Base-by-base conservation (phyloP, 192 early-diverging fungal genomes). In the Gaertneriomyces sp. region DNA sequence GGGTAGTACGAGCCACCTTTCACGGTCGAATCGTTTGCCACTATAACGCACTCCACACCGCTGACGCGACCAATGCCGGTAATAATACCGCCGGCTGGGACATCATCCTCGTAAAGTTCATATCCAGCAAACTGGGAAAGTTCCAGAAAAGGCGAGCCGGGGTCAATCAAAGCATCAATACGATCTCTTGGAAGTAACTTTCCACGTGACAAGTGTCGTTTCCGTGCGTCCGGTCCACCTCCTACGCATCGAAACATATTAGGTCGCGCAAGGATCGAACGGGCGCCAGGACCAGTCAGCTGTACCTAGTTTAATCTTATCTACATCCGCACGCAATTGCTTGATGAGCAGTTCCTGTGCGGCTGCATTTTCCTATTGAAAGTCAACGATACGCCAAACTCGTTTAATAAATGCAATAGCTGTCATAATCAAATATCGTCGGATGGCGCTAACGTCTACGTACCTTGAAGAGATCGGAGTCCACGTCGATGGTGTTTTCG, bases 1-100 rank as follows among this genome's bases (percentile, higher is more conserved):
- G 96, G 96, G 67, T 93, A 98, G 79, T 98, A 98, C 47, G 93
- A 90, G 59, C 96, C 96, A 69, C 96, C 96, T 79, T 98, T 98
- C 58, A 98, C 96, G 1, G 96, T 98, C 3, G 93, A 89, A 74
- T 98, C 79, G 76, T 98, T 98, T 14, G 96, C 94, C 19, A 98
- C 91, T 56, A 98, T 87, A 84, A 98, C 89, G 78, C 96, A 96
- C 76, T 95, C 92, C 20, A 92, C 82, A 17, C 93, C 94, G 76
- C 82, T 86, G 25, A 98, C 87, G 10, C 93, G 82, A 38, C 96
- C 96, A 73, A 98, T 92, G 45, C 96, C 96, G n/a, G 96, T 93
- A 60, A 98, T 93, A 42, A 98, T 80, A 42, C 93, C 89, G 67
- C 93, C 95, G 6, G 91, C 87, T 42, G 92, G 86, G 3, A 91